These are phyloP conservation scores for Aphanomyces cochlioides DNA, from an alignment of 352 stramenopile genomes.

Conservation along the genomic window DNA sequence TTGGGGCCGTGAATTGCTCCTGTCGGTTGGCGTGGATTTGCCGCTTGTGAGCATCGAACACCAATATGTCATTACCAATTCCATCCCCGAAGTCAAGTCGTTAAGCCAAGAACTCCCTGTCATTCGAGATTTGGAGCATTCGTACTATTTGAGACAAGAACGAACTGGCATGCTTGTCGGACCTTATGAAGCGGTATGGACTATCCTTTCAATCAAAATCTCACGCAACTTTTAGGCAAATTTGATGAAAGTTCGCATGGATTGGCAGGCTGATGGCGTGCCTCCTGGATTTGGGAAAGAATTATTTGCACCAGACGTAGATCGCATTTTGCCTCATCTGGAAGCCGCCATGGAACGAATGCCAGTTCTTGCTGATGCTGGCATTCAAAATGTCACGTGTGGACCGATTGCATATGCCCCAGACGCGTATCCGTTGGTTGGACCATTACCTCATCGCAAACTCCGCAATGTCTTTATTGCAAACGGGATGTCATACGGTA, in stretches of 20 bases:
- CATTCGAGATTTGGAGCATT: constrained; percentile 52
- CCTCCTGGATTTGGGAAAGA: constrained; percentile 48
- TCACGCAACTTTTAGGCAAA: constrained; percentile 36
- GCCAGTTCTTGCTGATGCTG: constrained; percentile 32
- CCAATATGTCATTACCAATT: constrained; percentile 66
- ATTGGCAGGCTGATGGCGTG: constrained; percentile 57
- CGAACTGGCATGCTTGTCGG: constrained; percentile 47
- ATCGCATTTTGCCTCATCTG: constrained; percentile 38
- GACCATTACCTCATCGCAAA: constrained; percentile 36
- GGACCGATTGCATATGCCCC: constrained; percentile 37
- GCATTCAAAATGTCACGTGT: constrained; percentile 32
- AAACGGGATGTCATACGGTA: constrained; percentile 57
- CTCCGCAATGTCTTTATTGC: constrained; percentile 58
- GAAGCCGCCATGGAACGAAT: constrained; percentile 41
- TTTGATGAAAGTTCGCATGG: constrained; percentile 39
- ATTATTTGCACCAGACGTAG: constrained; percentile 32
- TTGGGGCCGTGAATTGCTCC: constrained; percentile 53
- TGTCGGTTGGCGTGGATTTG: constrained; percentile 35
- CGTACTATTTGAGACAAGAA: constrained; percentile 60
- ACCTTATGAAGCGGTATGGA: constrained; percentile 48
- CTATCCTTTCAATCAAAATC: constrained; percentile 21
- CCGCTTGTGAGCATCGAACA: constrained; percentile 61
- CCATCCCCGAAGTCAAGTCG: constrained; percentile 47
- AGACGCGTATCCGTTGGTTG: constrained; percentile 45
- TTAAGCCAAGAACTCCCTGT: constrained; percentile 47